A percentile compares a stretch with the other conserved stretches of the same genome.
These are phyloP conservation scores for Colletotrichum limetticola DNA, from an alignment of 2,329 filamentous ascomycete species.

Conservation along the genomic window DNA sequence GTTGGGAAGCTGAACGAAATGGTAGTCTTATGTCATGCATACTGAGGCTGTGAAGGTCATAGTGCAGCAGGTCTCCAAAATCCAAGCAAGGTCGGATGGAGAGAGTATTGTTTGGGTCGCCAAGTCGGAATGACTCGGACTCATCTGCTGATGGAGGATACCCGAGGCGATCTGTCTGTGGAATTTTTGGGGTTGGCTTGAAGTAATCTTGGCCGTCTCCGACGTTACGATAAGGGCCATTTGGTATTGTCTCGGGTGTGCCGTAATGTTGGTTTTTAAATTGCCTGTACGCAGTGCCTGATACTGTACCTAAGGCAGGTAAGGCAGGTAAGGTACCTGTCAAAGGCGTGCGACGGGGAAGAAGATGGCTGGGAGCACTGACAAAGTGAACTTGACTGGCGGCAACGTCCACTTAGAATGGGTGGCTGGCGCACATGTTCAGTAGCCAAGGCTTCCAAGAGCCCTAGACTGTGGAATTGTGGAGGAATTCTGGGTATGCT, in stretches of 20 bases:
- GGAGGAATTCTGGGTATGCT: not conserved
- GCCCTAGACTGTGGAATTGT: not conserved
- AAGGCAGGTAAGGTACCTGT: no score
- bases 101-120: not conserved
- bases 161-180: not conserved
- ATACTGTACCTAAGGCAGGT: no score
- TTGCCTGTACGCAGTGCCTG: no score
- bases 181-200: not conserved
- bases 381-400: not conserved
- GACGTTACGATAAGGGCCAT: no score
- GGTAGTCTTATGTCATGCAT: not conserved
- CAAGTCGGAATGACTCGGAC: not conserved
- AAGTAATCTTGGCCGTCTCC: no score
- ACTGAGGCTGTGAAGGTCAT: not conserved
- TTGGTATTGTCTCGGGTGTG: no score
- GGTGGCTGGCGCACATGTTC: not conserved
- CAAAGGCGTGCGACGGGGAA: no score
- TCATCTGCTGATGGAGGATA: not conserved
- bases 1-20: not conserved
- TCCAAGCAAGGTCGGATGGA: not conserved
- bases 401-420: not conserved
- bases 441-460: not conserved
- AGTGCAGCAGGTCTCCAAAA: not conserved
- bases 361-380: not conserved
- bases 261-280: no score